These are phyloP conservation scores for Hirsutella minnesotensis DNA, from an alignment of 2,329 filamentous ascomycete genomes.

Conservation along the genomic window DNA sequence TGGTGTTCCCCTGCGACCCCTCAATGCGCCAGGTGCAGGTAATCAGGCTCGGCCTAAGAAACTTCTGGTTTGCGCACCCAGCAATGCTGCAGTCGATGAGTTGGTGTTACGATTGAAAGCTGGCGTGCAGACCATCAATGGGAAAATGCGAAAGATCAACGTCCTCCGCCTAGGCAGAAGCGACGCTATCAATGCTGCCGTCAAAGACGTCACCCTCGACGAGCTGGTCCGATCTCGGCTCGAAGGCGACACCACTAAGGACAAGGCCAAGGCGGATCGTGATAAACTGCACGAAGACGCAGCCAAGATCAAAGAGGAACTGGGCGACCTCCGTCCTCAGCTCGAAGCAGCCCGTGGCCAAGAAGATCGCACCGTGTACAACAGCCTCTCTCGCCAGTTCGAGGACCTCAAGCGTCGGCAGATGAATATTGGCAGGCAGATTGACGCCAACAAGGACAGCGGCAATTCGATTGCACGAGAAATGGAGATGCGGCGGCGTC, in stretches of 20 bases:
- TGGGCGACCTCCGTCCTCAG: constrained; percentile 58
- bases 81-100: constrained; percentile 95
- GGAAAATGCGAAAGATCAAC: constrained; percentile 63
- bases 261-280: constrained; percentile 41
- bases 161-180: constrained; percentile 83
- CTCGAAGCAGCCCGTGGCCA: constrained; percentile 55
- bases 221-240: constrained; percentile 74
- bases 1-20: constrained; percentile 17
- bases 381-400: constrained; percentile 61
- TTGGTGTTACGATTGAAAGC: constrained; percentile 83
- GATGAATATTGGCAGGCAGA: constrained; percentile 60
- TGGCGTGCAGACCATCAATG: constrained; percentile 68
- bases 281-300: constrained; percentile 54
- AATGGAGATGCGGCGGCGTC: constrained; percentile 71
- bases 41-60: constrained; percentile 51
- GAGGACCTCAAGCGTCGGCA: constrained; percentile 69
- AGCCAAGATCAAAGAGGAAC: constrained; percentile 60
- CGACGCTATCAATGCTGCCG: constrained; percentile 82
- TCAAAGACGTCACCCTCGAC: constrained; percentile 86
- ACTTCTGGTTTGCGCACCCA: constrained; percentile 90
- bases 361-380: constrained; percentile 33
- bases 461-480: constrained; percentile 74
- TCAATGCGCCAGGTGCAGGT: constrained; percentile 8
- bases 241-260: constrained; percentile 44
- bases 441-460: constrained; percentile 78